A percentile compares a stretch with the other conserved stretches of the same genome.
These are phyloP conservation scores for Lactifluus piperatus DNA, from an alignment of 768 basidiomycete genomes.

Conservation along the genomic window DNA sequence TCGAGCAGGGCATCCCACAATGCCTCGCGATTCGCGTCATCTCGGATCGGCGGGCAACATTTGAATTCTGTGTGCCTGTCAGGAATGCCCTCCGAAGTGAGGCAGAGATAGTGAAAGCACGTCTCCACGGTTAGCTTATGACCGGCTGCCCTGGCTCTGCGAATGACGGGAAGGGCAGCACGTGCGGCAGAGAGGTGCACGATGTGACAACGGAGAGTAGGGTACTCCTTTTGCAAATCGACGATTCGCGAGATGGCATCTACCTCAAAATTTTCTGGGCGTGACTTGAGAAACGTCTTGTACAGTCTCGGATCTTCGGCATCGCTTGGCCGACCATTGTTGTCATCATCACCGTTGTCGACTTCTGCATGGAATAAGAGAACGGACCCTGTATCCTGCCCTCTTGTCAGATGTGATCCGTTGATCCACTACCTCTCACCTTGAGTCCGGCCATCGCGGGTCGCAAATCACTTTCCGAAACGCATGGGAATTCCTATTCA, in stretches of 20 bases:
- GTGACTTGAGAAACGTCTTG: slow-evolving; percentile 75
- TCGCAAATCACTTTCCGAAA: slow-evolving; percentile 58
- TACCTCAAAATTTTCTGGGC: slow-evolving; percentile 72
- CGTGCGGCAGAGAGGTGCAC: slow-evolving; percentile 88
- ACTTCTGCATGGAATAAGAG: slow-evolving; percentile 94
- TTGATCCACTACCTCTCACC: slow-evolving; percentile 31
- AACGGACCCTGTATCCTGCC: slow-evolving; percentile 58
- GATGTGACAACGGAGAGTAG: slow-evolving; percentile 77
- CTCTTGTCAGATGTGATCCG: background rate
- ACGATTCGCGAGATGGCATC: slow-evolving; percentile 77
- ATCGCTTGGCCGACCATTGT: slow-evolving; percentile 23
- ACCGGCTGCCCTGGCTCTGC: slow-evolving; percentile 53
- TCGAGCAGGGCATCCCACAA: slow-evolving; percentile 78
- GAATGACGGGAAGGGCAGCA: slow-evolving; percentile 74
- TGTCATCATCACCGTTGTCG: slow-evolving; percentile 49
- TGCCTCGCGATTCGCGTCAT: slow-evolving; percentile 55
- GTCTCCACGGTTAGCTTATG: slow-evolving; percentile 87
- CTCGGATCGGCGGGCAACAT: slow-evolving; percentile 92
- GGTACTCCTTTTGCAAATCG: slow-evolving; percentile 50
- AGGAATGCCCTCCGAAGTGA: slow-evolving; percentile 66
- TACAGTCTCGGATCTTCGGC: slow-evolving; percentile 49
- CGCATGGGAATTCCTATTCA: slow-evolving; percentile 83
- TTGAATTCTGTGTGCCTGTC: slow-evolving; percentile 80
- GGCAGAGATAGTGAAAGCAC: slow-evolving; percentile 92
- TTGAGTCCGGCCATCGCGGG: slow-evolving; percentile 67